Conservation (phyloP, 2,329 filamentous ascomycete species). For the Aspergillus nomiae region DNA sequence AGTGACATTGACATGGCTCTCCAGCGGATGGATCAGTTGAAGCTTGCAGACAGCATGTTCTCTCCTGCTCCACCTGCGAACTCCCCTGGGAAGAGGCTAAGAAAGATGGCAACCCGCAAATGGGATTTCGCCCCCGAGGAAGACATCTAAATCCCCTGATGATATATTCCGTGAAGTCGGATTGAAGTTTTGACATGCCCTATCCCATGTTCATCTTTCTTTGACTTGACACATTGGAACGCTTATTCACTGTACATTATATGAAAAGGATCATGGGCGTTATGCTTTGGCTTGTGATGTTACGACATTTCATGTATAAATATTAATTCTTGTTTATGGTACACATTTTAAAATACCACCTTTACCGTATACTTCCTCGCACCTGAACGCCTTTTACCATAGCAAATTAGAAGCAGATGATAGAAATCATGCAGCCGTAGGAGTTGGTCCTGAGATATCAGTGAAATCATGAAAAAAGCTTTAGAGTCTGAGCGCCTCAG, state of each 20-base stretch:
- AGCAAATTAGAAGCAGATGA: not conserved
- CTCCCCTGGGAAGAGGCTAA: constrained; percentile 41
- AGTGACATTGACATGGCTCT: constrained; percentile 44
- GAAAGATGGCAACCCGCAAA: constrained; percentile 50
- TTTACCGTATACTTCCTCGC: not conserved
- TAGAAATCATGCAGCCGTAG: not conserved
- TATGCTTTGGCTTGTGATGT: not conserved
- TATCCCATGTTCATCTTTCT: not conserved
- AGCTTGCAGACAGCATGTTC: constrained; percentile 39
- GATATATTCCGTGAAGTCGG: not conserved
- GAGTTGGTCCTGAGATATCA: not conserved
- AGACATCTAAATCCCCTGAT: constrained; percentile 27
- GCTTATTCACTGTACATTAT: not conserved
- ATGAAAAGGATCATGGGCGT: not conserved
- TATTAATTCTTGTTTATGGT: not conserved
- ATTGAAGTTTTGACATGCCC: not conserved
- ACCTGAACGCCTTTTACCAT: not conserved
- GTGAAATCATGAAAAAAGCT: not conserved
- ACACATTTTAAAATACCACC: not conserved
- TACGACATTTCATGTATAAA: not conserved
- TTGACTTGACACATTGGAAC: not conserved
- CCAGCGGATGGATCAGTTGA: constrained; percentile 42
- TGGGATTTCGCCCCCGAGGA: constrained; percentile 50
- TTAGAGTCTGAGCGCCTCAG: not conserved
- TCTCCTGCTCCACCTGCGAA: constrained; percentile 25